Conservation (phyloP, 495 filamentous ascomycete genomes). For the Tuber borchii region DNA sequence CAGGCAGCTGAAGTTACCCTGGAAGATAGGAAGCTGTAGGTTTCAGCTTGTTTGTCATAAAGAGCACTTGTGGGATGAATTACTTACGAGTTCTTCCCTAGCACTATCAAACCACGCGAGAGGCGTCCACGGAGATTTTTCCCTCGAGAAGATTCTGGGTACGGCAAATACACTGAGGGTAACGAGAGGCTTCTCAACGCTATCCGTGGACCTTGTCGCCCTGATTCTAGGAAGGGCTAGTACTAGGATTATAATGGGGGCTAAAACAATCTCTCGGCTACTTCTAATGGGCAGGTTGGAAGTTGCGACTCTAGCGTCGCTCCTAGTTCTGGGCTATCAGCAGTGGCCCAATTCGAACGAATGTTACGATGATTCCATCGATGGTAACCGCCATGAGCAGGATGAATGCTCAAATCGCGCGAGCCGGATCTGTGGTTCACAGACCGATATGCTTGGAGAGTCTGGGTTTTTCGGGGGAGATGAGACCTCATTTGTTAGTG, state of each 20-base stretch:
- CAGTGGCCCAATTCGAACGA: conserved; percentile 27
- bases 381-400: conserved; percentile 13
- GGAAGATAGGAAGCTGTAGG: conserved; percentile 36
- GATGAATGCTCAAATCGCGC: conserved; percentile 7
- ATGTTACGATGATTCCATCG: conserved; percentile 15
- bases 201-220: background rate
- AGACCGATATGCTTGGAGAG: conserved; percentile 20
- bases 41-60: background rate
- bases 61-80: background rate
- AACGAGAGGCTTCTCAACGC: background rate
- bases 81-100: conserved; percentile 10
- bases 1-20: too few relatives aligned
- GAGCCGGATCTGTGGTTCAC: conserved; percentile 4
- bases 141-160: background rate
- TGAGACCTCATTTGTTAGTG: conserved; percentile 13
- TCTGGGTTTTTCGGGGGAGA: conserved; percentile 30
- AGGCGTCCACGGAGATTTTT: conserved; percentile 14
- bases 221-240: background rate
- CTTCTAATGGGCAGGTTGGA: background rate
- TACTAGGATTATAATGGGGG: background rate
- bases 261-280: background rate
- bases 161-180: background rate
- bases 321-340: conserved; percentile 9
- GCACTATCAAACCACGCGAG: conserved; percentile 38
- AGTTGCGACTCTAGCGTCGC: background rate